Evolutionary conservation across 1,284 basidiomycete species (phyloP).

Genomic region (Neonothopanus nambi): DNA sequence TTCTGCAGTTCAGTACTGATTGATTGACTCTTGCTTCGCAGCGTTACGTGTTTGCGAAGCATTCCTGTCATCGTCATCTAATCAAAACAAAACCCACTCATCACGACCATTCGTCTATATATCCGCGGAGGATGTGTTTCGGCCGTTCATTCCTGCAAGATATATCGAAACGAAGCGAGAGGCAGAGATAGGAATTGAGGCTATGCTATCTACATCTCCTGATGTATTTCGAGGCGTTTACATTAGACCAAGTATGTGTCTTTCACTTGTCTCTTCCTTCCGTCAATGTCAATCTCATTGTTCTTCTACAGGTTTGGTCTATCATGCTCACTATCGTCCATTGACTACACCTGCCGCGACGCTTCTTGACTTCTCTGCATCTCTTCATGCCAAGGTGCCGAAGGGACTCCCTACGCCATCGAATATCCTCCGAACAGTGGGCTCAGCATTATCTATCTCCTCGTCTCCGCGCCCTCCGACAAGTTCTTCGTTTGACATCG

Average conservation of each 20-base stretch:
- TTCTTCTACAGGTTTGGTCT: constrained; percentile 76
- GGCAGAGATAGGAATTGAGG: constrained; percentile 73
- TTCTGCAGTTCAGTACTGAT: constrained; percentile 1
- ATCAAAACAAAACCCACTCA: constrained; percentile 26
- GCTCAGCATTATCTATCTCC: constrained; percentile 31
- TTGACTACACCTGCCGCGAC: constrained; percentile 86
- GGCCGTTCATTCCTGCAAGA: constrained; percentile 80
- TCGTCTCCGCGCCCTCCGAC: constrained; percentile 15
- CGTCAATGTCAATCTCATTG: background rate
- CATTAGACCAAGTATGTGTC: constrained; percentile 78
- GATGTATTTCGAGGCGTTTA: constrained; percentile 65
- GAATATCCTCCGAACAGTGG: constrained; percentile 53
- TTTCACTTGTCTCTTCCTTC: constrained; percentile 7
- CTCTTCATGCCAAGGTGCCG: constrained; percentile 59
- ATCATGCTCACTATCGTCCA: constrained; percentile 92
- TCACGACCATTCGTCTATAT: constrained; percentile 87
- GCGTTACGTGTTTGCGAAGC: constrained; percentile 76
- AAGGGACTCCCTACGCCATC: constrained; percentile 64
- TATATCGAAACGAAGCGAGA: constrained; percentile 93
- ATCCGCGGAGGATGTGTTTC: constrained; percentile 92
- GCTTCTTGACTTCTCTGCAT: constrained; percentile 78
- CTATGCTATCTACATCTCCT: constrained; percentile 41
- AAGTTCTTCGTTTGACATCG: too few species aligned
- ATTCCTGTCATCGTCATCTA: constrained; percentile 57
- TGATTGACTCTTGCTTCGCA: constrained; percentile 33